Conservation (phyloP, 805 yeast species). For the Metschnikowia dekortorum region DNA sequence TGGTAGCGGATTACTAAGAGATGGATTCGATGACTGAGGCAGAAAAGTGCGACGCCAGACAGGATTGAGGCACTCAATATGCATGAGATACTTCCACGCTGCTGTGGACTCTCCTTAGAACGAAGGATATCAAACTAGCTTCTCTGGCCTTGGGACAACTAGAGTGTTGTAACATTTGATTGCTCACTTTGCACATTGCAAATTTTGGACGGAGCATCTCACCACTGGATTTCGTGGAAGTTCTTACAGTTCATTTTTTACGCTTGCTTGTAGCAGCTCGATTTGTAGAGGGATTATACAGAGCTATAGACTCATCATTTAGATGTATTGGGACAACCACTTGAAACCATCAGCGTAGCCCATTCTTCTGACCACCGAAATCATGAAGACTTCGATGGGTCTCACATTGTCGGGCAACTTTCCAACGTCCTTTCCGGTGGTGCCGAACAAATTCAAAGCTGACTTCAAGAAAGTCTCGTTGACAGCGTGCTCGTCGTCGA, state of each 20-base stretch:
- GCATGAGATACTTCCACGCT: neutral
- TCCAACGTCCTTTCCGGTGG: constrained; percentile 79
- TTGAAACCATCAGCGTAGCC: constrained; percentile 98
- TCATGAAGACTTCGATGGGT: constrained; percentile 96
- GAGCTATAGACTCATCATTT: constrained; percentile 13
- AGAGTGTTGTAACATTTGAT: neutral
- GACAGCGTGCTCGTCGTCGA: constrained; percentile 91
- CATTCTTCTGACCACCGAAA: constrained; percentile 96
- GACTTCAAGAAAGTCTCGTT: constrained; percentile 91
- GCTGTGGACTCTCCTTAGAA: too few relatives aligned
- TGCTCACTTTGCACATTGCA: neutral
- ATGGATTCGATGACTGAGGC: neutral
- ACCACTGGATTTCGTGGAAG: neutral
- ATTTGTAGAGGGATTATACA: neutral
- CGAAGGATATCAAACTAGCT: too few relatives aligned
- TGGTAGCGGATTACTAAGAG: constrained; percentile 4
- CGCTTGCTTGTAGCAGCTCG: neutral
- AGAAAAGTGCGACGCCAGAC: constrained; percentile 6
- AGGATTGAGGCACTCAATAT: neutral
- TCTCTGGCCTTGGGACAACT: too few relatives aligned
- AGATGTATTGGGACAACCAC: constrained; percentile 96
- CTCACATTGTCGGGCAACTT: constrained; percentile 68
- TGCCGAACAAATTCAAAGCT: constrained; percentile 79
- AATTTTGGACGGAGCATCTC: neutral
- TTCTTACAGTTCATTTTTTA: neutral